Percentiles rank a stretch among this genome's conserved stretches.
Evolutionary conservation across 257 asterid genomes (phyloP).

Genomic region (Solanum microdontum): DNA sequence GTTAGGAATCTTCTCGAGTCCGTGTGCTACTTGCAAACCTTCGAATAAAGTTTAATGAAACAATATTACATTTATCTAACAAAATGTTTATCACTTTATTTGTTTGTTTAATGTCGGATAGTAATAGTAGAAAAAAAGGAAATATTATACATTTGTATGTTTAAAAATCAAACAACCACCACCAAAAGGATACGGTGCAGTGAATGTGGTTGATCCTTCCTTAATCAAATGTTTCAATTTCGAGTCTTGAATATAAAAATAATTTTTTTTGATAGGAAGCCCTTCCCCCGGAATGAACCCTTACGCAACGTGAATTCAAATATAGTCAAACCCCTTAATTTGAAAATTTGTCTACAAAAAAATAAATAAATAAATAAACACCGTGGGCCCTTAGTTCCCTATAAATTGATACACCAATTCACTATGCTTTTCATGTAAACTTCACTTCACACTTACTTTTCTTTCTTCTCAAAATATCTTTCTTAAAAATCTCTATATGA

Average conservation of each 20-base stretch:
- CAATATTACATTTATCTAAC: not conserved
- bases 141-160: not conserved
- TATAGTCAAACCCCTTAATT: not conserved
- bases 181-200: too few species aligned
- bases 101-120: not conserved
- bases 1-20: not conserved
- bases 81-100: not conserved
- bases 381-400: not conserved
- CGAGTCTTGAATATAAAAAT: too few species aligned
- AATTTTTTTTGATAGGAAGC: rapidly evolving
- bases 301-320: not conserved
- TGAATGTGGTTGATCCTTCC: not conserved
- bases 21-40: not conserved
- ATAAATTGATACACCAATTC: not conserved
- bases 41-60: not conserved
- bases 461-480: not conserved
- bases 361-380: too few species aligned
- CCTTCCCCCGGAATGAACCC: rapidly evolving
- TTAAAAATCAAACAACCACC: not conserved
- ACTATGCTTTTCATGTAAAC: not conserved
- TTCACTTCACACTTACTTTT: not conserved
- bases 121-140: not conserved
- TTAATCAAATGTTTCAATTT: too few species aligned
- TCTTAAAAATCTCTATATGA: not conserved
- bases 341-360: not conserved